phyloP scores from a whole-genome alignment of 495 filamentous ascomycete species.

The Echria macrotheca region DNA sequence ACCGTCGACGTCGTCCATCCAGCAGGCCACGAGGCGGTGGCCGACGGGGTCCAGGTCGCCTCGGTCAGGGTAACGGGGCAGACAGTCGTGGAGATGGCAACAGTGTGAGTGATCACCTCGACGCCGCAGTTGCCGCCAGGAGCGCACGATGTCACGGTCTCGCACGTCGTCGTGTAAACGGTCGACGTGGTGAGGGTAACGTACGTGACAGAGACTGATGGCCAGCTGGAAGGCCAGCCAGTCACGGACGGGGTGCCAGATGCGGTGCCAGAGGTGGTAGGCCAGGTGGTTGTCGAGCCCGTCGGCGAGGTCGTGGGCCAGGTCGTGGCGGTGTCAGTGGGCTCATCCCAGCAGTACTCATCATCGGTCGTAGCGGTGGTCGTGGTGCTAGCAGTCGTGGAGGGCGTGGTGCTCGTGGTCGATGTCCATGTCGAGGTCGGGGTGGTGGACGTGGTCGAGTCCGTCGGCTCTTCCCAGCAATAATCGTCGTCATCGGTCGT shows the following conservation, averaged over 20 bases:
- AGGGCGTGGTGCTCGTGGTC: background rate
- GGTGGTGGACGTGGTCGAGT: background rate
- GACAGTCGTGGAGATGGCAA: slow-evolving; percentile 37
- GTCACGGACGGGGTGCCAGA: slow-evolving; percentile 1
- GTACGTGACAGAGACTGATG: too few relatives aligned
- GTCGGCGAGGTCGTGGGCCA: too few relatives aligned
- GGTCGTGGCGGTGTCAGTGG: background rate
- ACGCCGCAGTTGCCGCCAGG: slow-evolving; percentile 52
- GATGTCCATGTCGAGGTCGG: too few relatives aligned
- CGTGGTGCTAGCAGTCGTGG: background rate
- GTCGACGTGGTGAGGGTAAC: slow-evolving; percentile 25
- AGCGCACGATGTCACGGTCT: slow-evolving; percentile 55
- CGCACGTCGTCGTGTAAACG: slow-evolving; percentile 46
- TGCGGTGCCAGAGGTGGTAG: background rate
- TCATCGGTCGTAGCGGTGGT: background rate
- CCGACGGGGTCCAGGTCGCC: slow-evolving; percentile 7
- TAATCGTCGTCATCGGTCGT: slow-evolving; percentile 8
- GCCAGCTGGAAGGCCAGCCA: too few relatives aligned
- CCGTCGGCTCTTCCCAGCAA: background rate
- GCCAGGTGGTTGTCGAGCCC: background rate
- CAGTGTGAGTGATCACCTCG: slow-evolving; percentile 34
- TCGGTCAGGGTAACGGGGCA: slow-evolving; percentile 37
- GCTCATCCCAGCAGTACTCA: slow-evolving; percentile 12
- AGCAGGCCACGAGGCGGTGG: slow-evolving; percentile 6
- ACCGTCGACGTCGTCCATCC: slow-evolving; percentile 40